Evolutionary conservation across 2,329 filamentous ascomycete species (phyloP).

Genomic region (Claviceps spartinae): DNA sequence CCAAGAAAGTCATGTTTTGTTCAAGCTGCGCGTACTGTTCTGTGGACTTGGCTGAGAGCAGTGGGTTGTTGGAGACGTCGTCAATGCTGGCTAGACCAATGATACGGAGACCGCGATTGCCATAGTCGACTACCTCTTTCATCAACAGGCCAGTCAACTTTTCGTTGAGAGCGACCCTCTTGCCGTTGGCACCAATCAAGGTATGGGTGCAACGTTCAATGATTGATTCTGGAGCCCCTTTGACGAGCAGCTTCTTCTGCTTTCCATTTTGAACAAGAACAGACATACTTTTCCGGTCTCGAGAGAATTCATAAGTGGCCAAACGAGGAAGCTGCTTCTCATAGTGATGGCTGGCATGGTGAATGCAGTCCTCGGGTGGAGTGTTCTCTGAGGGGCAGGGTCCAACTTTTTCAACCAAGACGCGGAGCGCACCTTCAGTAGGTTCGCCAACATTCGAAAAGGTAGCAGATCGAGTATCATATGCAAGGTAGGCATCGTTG

Average conservation of each 20-base stretch:
- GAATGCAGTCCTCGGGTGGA: constrained; percentile 50
- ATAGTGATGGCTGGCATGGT: constrained; percentile 75
- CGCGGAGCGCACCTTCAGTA: constrained; percentile 84
- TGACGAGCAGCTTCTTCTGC: constrained; percentile 75
- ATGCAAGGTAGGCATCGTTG: constrained; percentile 75
- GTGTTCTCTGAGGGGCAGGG: constrained; percentile 50
- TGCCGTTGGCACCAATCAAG: constrained; percentile 64
- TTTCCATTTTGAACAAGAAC: constrained; percentile 65
- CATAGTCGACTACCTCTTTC: constrained; percentile 77
- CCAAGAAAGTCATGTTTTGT: constrained; percentile 86
- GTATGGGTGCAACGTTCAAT: constrained; percentile 82
- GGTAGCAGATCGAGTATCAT: constrained; percentile 59
- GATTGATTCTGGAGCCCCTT: constrained; percentile 90
- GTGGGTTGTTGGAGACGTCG: constrained; percentile 54
- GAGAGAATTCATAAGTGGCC: constrained; percentile 90
- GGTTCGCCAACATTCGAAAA: constrained; percentile 85
- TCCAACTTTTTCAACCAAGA: constrained; percentile 87
- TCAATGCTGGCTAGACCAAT: constrained; percentile 84
- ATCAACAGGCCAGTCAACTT: constrained; percentile 57
- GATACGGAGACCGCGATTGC: constrained; percentile 82
- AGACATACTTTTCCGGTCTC: constrained; percentile 98
- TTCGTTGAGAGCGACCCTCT: constrained; percentile 57
- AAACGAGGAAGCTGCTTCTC: constrained; percentile 62
- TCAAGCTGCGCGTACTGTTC: constrained; percentile 77
- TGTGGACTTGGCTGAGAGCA: constrained; percentile 68